phyloP scores from a whole-genome alignment of 345 rosid species.

The Eutrema japonicum region DNA sequence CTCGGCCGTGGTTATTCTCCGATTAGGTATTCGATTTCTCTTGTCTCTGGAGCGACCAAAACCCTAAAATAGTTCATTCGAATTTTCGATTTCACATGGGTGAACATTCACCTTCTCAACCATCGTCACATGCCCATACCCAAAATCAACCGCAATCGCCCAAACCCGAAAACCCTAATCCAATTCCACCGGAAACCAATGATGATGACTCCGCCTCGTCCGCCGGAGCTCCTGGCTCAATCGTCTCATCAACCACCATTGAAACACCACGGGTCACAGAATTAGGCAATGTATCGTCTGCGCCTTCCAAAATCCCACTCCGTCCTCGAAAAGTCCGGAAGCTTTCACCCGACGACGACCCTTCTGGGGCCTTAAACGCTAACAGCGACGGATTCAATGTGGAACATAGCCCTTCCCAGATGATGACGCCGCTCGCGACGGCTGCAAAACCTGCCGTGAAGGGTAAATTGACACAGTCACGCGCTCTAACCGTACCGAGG shows the following conservation, averaged over 20 bases:
- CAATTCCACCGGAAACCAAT: slow-evolving; percentile 38
- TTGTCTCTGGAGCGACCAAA: slow-evolving; percentile 27
- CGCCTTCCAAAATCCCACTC: slow-evolving; percentile 83
- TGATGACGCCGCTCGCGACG: slow-evolving; percentile 33
- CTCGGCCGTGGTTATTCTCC: slow-evolving; percentile 40
- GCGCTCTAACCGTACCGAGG: slow-evolving; percentile 52
- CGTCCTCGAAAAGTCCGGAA: slow-evolving; percentile 90
- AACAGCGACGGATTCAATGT: slow-evolving; percentile 31
- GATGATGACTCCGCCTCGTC: slow-evolving; percentile 34
- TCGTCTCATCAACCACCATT: slow-evolving; percentile 38
- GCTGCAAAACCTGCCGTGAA: slow-evolving; percentile 41
- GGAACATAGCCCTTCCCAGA: slow-evolving; percentile 40
- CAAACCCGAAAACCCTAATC: slow-evolving; percentile 43
- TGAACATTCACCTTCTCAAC: slow-evolving; percentile 61
- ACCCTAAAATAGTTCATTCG: slow-evolving; percentile 18
- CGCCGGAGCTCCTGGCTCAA: slow-evolving; percentile 35
- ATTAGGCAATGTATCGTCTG: slow-evolving; percentile 49
- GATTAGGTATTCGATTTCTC: slow-evolving; percentile 30
- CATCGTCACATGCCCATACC: slow-evolving; percentile 46
- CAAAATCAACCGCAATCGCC: slow-evolving; percentile 47
- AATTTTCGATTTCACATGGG: slow-evolving; percentile 57
- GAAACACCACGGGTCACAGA: slow-evolving; percentile 45
- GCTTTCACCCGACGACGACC: slow-evolving; percentile 59
- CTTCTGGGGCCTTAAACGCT: neutral
- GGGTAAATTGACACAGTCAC: slow-evolving; percentile 45